Percentiles rank a stretch among this genome's conserved stretches.
Conservation (phyloP, 495 filamentous ascomycete species). For the Neurospora sp. region DNA sequence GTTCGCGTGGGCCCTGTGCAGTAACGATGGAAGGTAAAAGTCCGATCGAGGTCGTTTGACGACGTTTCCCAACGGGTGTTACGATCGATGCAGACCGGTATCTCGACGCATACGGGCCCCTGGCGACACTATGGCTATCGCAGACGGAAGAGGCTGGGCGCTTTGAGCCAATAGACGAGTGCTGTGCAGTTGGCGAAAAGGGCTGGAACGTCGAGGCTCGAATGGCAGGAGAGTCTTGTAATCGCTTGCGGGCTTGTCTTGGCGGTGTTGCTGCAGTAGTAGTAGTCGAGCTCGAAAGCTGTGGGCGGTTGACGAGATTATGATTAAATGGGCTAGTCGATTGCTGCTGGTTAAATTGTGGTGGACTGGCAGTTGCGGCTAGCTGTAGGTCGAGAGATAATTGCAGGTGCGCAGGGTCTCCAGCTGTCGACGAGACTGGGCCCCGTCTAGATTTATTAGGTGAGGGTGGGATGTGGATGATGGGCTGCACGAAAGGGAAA, state of each 20-base stretch:
- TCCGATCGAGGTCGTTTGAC: constrained; percentile 12
- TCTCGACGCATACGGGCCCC: constrained; percentile 13
- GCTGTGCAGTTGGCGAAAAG: constrained; percentile 10
- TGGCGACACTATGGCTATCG: constrained; percentile 16
- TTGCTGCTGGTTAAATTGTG: constrained; percentile 4
- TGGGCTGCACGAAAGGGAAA: constrained; percentile 15
- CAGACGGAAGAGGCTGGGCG: constrained; percentile 30
- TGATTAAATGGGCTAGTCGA: constrained; percentile 4
- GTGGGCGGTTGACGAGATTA: constrained; percentile 4
- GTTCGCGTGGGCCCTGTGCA: constrained; percentile 30
- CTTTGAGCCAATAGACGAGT: constrained; percentile 15
- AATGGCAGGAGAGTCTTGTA: constrained; percentile 12
- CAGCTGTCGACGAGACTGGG: constrained; percentile 23
- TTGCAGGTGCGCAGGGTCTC: not conserved
- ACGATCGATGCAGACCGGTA: constrained; percentile 13
- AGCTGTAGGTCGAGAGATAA: constrained; percentile 10
- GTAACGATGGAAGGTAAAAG: not conserved
- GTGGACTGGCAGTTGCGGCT: constrained; percentile 4
- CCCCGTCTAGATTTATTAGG: not conserved
- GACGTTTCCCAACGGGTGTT: constrained; percentile 14
- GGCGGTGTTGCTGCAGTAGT: constrained; percentile 17
- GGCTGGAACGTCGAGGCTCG: constrained; percentile 32
- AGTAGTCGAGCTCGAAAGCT: not conserved
- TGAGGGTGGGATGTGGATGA: constrained; percentile 25
- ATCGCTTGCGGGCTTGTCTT: not conserved